Evolutionary conservation across 2,329 filamentous ascomycete genomes (phyloP), one percentile per base, ranked within the genome.

Genomic region (Botrytis cinerea): DNA sequence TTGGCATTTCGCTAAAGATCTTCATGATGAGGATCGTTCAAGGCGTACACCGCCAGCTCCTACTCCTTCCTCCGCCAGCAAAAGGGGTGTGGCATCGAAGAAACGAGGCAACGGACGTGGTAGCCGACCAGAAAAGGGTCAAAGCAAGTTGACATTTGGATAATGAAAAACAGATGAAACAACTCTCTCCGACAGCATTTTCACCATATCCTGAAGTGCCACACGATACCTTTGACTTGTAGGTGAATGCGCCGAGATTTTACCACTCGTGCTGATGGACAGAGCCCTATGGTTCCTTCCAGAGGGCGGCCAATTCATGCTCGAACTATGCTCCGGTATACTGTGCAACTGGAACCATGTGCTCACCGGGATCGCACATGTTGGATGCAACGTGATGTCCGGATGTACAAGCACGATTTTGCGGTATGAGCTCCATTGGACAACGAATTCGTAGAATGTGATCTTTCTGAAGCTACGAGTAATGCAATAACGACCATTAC

Each of bases 1-100:
- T 82, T 98, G 95, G 91, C 96, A 99, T 83, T 92, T 97, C 83
- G 96, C 96, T 63, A 93, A 93, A 83, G 92, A 95, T 78, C 86
- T 99, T 45, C 91, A 95, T 76, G 87, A 90, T 73, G 76, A 80
- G 75, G 78, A 80, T 63, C 79, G 78, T 45, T 51, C 38, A 38
- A 45, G 25, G 59, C 43, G 40, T 51, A 32, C 54, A 51, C 70
- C 71, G n/a, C 66, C 74, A n/a, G 59, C 74, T 62, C 63, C 74
- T 48, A 68, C 68, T 45, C 66, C 72, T n/a, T 75, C 74, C 59
- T 82, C 81, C 79, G 76, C 83, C 79, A 79, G 69, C 32, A 72
- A 75, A 67, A 68, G 60, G 70, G 81, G 83, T 46, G 60, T 74
- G 75, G 46, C 46, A 25, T 57, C 66, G 35, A 80, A 78, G 73